These are phyloP conservation scores for Hypomyces perniciosus DNA, from an alignment of 2,329 filamentous ascomycete genomes.

Conservation along the genomic window DNA sequence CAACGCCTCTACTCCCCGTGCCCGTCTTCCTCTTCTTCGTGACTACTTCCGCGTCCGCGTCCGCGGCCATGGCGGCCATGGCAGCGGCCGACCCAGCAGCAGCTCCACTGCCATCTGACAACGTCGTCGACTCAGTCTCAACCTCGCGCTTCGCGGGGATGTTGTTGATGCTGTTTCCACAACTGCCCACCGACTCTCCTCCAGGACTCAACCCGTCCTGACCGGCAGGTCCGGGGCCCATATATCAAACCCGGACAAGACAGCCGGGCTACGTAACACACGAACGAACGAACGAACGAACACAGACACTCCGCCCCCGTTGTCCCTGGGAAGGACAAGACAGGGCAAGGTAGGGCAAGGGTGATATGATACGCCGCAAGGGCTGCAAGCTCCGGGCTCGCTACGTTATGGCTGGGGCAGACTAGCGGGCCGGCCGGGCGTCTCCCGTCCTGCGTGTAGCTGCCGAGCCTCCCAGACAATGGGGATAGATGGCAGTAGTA, in stretches of 20 bases:
- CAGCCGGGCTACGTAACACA: not conserved
- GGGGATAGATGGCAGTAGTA: too few relatives aligned
- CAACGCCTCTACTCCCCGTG: conserved; percentile 44
- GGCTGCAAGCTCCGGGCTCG: too few relatives aligned
- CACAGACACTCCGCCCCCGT: too few relatives aligned
- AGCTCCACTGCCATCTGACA: not conserved
- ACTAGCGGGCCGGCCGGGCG: too few relatives aligned
- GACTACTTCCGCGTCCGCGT: conserved; percentile 1
- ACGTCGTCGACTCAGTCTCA: not conserved
- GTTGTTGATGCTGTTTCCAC: not conserved
- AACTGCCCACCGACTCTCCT: conserved; percentile 5
- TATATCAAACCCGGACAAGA: conserved; percentile 1
- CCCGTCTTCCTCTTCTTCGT: conserved; percentile 39
- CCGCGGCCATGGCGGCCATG: conserved; percentile 4
- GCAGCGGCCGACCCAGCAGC: not conserved
- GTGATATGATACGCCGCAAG: not conserved
- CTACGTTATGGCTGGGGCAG: too few relatives aligned
- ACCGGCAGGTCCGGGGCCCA: conserved; percentile 6
- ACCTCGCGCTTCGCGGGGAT: conserved; percentile 3
- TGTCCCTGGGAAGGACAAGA: not conserved
- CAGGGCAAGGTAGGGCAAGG: conserved; percentile 1
- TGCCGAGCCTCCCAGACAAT: too few relatives aligned
- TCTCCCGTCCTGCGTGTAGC: too few relatives aligned
- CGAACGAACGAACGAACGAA: not conserved
- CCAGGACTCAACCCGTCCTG: conserved; percentile 8